These are phyloP conservation scores for Penicillium sp. DNA, from an alignment of 2,329 filamentous ascomycete genomes.

Conservation along the genomic window DNA sequence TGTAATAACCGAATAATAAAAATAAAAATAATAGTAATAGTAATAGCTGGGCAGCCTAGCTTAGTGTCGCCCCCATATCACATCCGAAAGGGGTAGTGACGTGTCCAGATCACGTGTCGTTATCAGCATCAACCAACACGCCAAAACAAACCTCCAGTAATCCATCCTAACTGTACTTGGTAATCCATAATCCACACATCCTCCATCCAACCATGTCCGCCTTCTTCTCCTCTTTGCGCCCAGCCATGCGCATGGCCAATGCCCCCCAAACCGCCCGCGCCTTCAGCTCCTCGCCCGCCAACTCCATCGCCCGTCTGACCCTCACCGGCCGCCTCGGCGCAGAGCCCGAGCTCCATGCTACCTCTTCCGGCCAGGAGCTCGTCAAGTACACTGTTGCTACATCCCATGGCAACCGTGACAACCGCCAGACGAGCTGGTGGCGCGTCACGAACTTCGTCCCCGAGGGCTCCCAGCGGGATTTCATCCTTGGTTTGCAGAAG, in stretches of 20 bases:
- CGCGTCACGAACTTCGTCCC: conserved; percentile 68
- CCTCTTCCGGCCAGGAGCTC: conserved; percentile 69
- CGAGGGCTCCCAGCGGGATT: conserved; percentile 68
- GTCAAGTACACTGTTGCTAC: conserved; percentile 75
- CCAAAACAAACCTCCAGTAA: background rate
- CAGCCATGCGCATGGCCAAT: conserved; percentile 47
- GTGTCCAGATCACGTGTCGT: background rate
- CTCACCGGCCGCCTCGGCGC: conserved; percentile 81
- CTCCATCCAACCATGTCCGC: conserved; percentile 31
- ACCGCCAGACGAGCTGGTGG: conserved; percentile 83
- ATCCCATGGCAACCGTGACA: conserved; percentile 63
- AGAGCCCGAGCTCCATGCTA: conserved; percentile 71
- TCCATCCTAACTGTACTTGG: background rate
- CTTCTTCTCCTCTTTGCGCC: conserved; percentile 55
- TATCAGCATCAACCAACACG: background rate
- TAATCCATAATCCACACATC: background rate
- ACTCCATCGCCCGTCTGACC: conserved; percentile 73
- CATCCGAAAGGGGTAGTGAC: conserved; percentile 3
- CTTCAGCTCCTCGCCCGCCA: conserved; percentile 67
- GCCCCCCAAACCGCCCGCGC: conserved; percentile 55
- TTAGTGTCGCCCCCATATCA: background rate
- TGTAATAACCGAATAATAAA: background rate
- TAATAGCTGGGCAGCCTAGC: background rate
- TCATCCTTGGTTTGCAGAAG: conserved; percentile 71
- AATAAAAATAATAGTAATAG: background rate